Evolutionary conservation across 139 green algal species (phyloP), one percentile per base, ranked within the genome.

Genomic region (Axilococcus clingmanii): DNA sequence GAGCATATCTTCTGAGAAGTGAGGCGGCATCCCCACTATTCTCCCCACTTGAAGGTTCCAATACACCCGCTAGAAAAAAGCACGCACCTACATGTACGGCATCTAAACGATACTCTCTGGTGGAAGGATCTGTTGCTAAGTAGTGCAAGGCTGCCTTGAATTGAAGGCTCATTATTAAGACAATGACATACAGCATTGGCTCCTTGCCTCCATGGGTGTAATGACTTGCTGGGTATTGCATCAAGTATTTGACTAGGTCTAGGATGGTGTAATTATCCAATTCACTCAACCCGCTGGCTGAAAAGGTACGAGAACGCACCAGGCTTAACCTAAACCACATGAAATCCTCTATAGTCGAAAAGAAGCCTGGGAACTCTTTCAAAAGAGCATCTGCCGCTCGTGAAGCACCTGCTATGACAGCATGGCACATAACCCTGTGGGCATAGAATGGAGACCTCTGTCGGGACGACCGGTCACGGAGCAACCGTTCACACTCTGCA

Each of bases 301-400:
- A 30, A 17, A 38, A 31, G 28, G 57, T 47, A 24, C 35, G 22
- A 7, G 48, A 43, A 17, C 58, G 59, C 23, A 90, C 70, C 40
- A 90, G 46, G 8, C 51, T 38, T 34, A 94, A 66, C 57, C 83
- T 83, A 48, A 76, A 75, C 86, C 86, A 95, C 62, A 95, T 75
- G 55, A 86, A 95, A 72, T 95, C 87, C 59, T 95, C 87, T 24
- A 95, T 94, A 63, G 82, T 94, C 25, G 67, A 34, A 31, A 95
- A 77, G 48, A 94, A 74, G 14, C 37, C 7, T 28, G 37, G 55
- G 2, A 51, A 40, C 20, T 71, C 64, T 52, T 67, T 36, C 53
- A 28, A 61, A 27, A 93, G 53, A 4, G 62, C 44, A 47, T 94
- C 84, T 16, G 77, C 55, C 3, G 61, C 34, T 30, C 61, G 61